Conservation (phyloP, 2,329 filamentous ascomycete species). For the Lachnum nothofagi region DNA sequence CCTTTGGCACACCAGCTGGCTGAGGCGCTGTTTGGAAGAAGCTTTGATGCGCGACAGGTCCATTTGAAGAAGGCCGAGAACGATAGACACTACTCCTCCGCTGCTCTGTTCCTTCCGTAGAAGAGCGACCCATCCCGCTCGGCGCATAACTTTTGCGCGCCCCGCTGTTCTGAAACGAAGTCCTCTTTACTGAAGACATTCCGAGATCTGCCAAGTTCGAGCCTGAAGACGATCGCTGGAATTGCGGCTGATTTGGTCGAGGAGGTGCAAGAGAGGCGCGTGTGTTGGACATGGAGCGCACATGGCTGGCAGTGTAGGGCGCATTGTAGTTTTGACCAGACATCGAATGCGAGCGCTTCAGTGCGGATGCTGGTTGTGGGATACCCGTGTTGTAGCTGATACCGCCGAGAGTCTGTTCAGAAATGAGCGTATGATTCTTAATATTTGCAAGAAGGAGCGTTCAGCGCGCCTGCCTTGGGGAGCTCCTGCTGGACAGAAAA, state of each 20-base stretch:
- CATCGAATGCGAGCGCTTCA: constrained; percentile 86
- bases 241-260: constrained; percentile 80
- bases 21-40: constrained; percentile 89
- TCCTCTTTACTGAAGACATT: constrained; percentile 76
- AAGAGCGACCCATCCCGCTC: constrained; percentile 33
- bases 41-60: constrained; percentile 73
- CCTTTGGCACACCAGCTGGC: constrained; percentile 74
- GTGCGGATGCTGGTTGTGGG: constrained; percentile 83
- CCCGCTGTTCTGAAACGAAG: constrained; percentile 67
- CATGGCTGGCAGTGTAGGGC: constrained; percentile 66
- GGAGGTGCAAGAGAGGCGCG: constrained; percentile 80
- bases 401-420: constrained; percentile 70
- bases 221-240: constrained; percentile 78
- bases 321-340: constrained; percentile 57
- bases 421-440: constrained; percentile 12
- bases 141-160: constrained; percentile 55
- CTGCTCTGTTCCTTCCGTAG: constrained; percentile 48
- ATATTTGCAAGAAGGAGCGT: neutral
- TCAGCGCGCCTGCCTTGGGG: neutral
- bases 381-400: constrained; percentile 79
- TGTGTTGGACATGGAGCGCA: constrained; percentile 75
- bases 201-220: constrained; percentile 74
- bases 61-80: constrained; percentile 61
- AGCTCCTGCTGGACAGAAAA: too few relatives aligned
- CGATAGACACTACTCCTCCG: constrained; percentile 80